These are phyloP conservation scores for Stephanodiscus minutulus DNA, from an alignment of 108 stramenopile genomes.

Conservation along the genomic window DNA sequence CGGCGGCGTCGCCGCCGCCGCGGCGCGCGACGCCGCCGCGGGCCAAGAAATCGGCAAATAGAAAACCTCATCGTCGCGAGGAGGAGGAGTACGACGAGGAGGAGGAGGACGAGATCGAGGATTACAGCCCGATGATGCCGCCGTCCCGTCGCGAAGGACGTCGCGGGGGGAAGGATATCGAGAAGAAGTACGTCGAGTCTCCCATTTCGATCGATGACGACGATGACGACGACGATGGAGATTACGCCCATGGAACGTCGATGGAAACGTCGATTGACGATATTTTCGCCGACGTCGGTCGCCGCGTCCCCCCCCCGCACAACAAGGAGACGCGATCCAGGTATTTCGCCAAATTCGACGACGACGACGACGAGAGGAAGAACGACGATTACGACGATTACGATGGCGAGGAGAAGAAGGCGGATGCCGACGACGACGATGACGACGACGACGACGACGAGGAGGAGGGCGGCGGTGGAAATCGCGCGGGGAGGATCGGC, in stretches of 20 bases:
- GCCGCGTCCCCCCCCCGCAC: background rate
- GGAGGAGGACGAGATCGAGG: constrained; percentile 34
- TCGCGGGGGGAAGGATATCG: background rate
- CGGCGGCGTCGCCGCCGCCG: too few relatives aligned
- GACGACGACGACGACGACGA: constrained; percentile 3
- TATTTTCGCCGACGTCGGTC: constrained; percentile 12
- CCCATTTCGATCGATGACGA: constrained; percentile 8
- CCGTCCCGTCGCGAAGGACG: background rate
- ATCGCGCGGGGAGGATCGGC: background rate
- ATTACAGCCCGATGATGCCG: constrained; percentile 7
- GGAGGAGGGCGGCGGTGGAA: background rate
- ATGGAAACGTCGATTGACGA: constrained; percentile 27
- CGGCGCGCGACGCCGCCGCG: too few relatives aligned
- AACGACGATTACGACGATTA: constrained; percentile 4
- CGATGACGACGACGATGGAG: constrained; percentile 26
- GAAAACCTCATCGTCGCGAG: background rate
- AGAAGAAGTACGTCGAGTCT: constrained; percentile 10
- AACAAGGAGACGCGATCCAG: constrained; percentile 6
- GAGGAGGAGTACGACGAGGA: constrained; percentile 39
- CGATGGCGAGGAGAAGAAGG: constrained; percentile 31
- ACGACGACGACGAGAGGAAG: constrained; percentile 8
- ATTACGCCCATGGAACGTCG: background rate
- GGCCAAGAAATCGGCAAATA: constrained; percentile 1
- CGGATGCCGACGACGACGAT: constrained; percentile 46
- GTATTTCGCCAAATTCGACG: constrained; percentile 14